A percentile compares a stretch with the other conserved stretches of the same genome.
Conservation (phyloP, 1,284 basidiomycete genomes). For the Cerrena zonata region DNA sequence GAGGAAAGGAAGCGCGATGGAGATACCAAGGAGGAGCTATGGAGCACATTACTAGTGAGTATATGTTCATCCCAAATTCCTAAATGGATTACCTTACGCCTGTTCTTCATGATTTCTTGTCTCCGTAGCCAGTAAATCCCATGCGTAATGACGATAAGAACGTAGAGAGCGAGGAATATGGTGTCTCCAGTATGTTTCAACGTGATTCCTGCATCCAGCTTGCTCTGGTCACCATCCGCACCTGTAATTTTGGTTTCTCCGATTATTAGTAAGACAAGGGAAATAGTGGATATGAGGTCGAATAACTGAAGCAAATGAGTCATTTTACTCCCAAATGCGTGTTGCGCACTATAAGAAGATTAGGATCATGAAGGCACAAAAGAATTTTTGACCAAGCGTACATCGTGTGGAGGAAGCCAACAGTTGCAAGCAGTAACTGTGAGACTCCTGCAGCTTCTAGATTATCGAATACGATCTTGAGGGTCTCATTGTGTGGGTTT, state of each 20-base stretch:
- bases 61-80: neutral
- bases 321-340: constrained; percentile 13
- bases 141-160: constrained; percentile 38
- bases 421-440: constrained; percentile 46
- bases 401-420: constrained; percentile 59
- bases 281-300: constrained; percentile 37
- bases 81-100: constrained; percentile 34
- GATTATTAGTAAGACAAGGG: constrained; percentile 46
- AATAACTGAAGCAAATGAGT: constrained; percentile 32
- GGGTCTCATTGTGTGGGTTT: constrained; percentile 31
- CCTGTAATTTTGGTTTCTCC: constrained; percentile 31
- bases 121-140: constrained; percentile 45
- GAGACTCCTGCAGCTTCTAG: constrained; percentile 51
- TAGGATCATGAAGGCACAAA: too few species aligned
- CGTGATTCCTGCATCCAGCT: constrained; percentile 18
- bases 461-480: constrained; percentile 47
- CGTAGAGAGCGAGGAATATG: constrained; percentile 44
- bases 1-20: constrained; percentile 52
- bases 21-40: constrained; percentile 49
- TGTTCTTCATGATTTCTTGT: constrained; percentile 42
- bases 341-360: constrained; percentile 28
- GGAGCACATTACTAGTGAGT: neutral
- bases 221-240: constrained; percentile 1
- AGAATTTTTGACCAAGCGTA: constrained; percentile 41
- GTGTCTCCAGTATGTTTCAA: constrained; percentile 47